Evolutionary conservation across 345 rosid species (phyloP).

Genomic region (Populus nigra): DNA sequence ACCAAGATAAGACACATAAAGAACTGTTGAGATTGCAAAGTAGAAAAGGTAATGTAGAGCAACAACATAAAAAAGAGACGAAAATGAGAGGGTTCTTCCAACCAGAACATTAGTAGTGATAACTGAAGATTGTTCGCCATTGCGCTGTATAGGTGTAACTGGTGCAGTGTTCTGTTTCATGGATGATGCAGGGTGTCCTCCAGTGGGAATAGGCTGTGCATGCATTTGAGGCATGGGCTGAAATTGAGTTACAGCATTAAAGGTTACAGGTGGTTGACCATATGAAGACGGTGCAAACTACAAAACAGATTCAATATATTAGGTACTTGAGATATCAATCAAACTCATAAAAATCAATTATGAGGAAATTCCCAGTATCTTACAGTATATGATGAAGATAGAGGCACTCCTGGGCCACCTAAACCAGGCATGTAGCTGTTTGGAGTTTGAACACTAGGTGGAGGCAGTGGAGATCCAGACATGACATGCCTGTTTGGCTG

Average conservation of each 20-base stretch:
- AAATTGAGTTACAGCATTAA: slow-evolving; percentile 44
- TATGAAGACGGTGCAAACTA: slow-evolving; percentile 64
- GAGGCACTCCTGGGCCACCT: slow-evolving; percentile 54
- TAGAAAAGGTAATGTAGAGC: slow-evolving; percentile 1
- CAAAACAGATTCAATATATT: slow-evolving; percentile 23
- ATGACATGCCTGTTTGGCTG: slow-evolving; percentile 47
- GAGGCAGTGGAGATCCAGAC: slow-evolving; percentile 52
- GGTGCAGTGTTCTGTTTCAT: slow-evolving; percentile 41
- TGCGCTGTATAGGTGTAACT: slow-evolving; percentile 37
- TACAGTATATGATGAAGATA: slow-evolving; percentile 66
- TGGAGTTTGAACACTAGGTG: slow-evolving; percentile 49
- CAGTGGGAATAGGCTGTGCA: slow-evolving; percentile 43
- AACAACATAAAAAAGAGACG: not conserved
- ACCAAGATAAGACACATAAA: not conserved
- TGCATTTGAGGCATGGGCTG: slow-evolving; percentile 52
- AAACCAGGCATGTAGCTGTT: slow-evolving; percentile 48
- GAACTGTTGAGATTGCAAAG: not conserved
- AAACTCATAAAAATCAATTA: slow-evolving; percentile 17
- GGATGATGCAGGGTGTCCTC: slow-evolving; percentile 46
- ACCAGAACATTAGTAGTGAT: slow-evolving; percentile 36
- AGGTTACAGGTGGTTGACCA: slow-evolving; percentile 45
- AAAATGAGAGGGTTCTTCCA: slow-evolving; percentile 20
- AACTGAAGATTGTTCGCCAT: slow-evolving; percentile 49
- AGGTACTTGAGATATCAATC: slow-evolving; percentile 9
- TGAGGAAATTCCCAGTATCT: slow-evolving; percentile 21